phyloP scores from a whole-genome alignment of 805 yeast species.

The Candida fluviatilis region DNA sequence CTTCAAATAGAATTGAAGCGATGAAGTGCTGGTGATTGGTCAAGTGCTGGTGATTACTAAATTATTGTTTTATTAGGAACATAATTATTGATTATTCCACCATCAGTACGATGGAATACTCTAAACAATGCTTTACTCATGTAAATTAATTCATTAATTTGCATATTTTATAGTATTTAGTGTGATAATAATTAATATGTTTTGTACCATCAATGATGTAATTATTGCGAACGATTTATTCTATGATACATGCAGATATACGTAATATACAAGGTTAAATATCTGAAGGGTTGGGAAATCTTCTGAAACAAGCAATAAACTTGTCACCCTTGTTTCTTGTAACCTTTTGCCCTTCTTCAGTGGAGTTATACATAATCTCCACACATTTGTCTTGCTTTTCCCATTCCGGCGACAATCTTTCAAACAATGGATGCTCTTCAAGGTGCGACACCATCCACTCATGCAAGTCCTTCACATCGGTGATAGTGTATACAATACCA shows the following conservation, averaged over 20 bases:
- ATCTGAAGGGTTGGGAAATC: constrained; percentile 58
- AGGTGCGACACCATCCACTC: constrained; percentile 94
- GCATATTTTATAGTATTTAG: background rate
- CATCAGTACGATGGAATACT: too few species aligned
- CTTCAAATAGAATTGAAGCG: too few species aligned
- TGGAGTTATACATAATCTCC: constrained; percentile 79
- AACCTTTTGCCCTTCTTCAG: constrained; percentile 98
- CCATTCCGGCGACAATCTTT: constrained; percentile 74
- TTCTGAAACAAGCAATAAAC: constrained; percentile 80
- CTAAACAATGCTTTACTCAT: too few species aligned
- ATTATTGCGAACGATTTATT: background rate
- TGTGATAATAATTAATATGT: background rate
- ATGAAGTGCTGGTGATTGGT: background rate
- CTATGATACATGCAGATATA: background rate
- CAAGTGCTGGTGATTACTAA: background rate
- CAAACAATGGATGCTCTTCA: constrained; percentile 87
- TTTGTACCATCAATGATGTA: background rate
- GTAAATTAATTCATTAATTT: too few species aligned
- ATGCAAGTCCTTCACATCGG: constrained; percentile 92
- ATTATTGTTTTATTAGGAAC: background rate
- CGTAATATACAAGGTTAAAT: background rate
- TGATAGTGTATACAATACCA: constrained; percentile 89
- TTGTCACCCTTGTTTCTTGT: constrained; percentile 84
- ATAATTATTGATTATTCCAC: too few species aligned
- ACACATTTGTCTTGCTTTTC: constrained; percentile 81